Conservation (phyloP, 2,329 filamentous ascomycete species). For the Ambrosiella beaveri region DNA sequence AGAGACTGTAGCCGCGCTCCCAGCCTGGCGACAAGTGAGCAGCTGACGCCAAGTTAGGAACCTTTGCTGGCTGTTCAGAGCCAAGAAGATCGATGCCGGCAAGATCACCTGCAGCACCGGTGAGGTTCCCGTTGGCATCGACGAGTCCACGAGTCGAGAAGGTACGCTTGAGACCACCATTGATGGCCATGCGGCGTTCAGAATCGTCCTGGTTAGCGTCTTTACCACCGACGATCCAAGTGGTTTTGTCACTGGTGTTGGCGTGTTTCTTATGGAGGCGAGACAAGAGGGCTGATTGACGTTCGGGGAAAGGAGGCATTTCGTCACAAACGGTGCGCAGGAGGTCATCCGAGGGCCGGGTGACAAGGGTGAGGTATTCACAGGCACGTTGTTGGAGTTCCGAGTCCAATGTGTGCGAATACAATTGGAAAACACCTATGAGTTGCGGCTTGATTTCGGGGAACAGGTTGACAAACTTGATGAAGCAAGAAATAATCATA, state of each 20-base stretch:
- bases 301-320: conserved; percentile 95
- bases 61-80: conserved; percentile 41
- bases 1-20: conserved; percentile 73
- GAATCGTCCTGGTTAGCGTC: conserved; percentile 71
- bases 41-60: conserved; percentile 77
- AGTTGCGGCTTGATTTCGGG: conserved; percentile 96
- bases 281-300: conserved; percentile 79
- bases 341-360: conserved; percentile 73
- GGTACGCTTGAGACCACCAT: conserved; percentile 66
- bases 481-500: conserved; percentile 85
- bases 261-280: conserved; percentile 88
- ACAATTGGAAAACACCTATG: conserved; percentile 73
- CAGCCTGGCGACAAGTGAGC: conserved; percentile 88
- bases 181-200: conserved; percentile 66
- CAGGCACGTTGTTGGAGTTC: conserved; percentile 93
- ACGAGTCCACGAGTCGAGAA: conserved; percentile 49
- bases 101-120: conserved; percentile 42
- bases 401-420: conserved; percentile 86
- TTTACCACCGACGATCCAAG: conserved; percentile 95
- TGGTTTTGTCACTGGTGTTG: conserved; percentile 82
- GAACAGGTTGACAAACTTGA: conserved; percentile 97
- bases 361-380: conserved; percentile 79
- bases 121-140: conserved; percentile 19
- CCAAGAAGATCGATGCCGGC: conserved; percentile 64
- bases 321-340: conserved; percentile 90